A percentile compares a stretch with the other conserved stretches of the same genome.
These are phyloP conservation scores for Diplocarpon rosae DNA, from an alignment of 2,329 filamentous ascomycete species.

Conservation along the genomic window DNA sequence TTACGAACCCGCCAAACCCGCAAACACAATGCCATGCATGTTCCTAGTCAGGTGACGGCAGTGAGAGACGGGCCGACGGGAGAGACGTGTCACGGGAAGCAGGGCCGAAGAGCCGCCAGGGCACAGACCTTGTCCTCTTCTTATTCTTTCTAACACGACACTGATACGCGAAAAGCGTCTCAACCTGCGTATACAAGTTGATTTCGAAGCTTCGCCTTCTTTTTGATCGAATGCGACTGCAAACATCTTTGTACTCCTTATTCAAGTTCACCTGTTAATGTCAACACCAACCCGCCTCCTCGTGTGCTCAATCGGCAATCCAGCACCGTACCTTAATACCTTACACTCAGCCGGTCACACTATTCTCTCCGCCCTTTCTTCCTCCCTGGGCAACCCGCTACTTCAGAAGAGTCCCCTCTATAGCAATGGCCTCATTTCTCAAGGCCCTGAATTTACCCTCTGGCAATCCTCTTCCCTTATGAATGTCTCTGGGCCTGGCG, in stretches of 20 bases:
- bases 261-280: constrained; percentile 9
- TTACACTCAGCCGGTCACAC: constrained; percentile 83
- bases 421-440: constrained; percentile 39
- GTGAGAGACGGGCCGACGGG: too few species aligned
- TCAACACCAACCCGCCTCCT: constrained; percentile 44
- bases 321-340: constrained; percentile 60
- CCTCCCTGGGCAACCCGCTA: constrained; percentile 29
- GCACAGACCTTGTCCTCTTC: too few species aligned
- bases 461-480: constrained; percentile 69
- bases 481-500: constrained; percentile 71
- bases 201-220: background rate
- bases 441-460: constrained; percentile 46
- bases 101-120: too few species aligned
- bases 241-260: background rate
- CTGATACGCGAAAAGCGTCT: background rate
- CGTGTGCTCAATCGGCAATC: constrained; percentile 82
- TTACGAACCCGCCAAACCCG: too few species aligned
- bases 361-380: constrained; percentile 48
- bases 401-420: constrained; percentile 37
- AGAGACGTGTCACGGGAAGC: too few species aligned
- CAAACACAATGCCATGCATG: too few species aligned
- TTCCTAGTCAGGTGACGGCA: too few species aligned
- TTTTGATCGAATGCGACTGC: background rate
- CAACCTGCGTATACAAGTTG: background rate
- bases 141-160: too few species aligned